phyloP scores from a whole-genome alignment of 768 basidiomycete genomes.

The Tricholoma sp. region DNA sequence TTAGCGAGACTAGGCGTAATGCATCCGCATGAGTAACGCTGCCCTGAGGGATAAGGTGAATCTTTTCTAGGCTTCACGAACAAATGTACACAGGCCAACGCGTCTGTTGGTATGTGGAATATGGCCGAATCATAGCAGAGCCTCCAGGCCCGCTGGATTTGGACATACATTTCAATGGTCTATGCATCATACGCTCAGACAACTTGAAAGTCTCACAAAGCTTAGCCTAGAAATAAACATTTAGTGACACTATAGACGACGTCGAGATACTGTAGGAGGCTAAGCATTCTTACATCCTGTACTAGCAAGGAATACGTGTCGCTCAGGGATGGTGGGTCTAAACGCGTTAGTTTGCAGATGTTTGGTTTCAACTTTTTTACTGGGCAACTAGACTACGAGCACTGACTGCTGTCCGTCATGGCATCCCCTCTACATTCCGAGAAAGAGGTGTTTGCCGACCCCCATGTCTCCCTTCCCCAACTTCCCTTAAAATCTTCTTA shows the following conservation, averaged over 20 bases:
- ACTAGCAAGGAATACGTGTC: too few relatives aligned
- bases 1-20: too few relatives aligned
- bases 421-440: constrained; percentile 38
- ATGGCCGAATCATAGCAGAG: neutral
- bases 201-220: too few relatives aligned
- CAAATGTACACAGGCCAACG: constrained; percentile 29
- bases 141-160: neutral
- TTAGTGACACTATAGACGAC: too few relatives aligned
- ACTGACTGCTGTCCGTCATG: constrained; percentile 29
- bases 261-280: too few relatives aligned
- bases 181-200: too few relatives aligned
- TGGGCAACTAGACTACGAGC: constrained; percentile 22
- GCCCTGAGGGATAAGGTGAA: too few relatives aligned
- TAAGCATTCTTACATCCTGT: too few relatives aligned
- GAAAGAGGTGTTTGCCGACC: constrained; percentile 37
- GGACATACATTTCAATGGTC: neutral
- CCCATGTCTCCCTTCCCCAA: constrained; percentile 29
- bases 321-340: neutral
- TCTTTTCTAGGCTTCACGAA: too few relatives aligned
- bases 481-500: constrained; percentile 29
- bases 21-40: too few relatives aligned
- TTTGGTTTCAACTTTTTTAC: constrained; percentile 34
- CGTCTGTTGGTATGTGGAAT: constrained; percentile 28
- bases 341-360: constrained; percentile 22
- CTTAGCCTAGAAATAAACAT: too few relatives aligned